Conservation (phyloP, 768 basidiomycete species). For the Pulveroboletus sp. region DNA sequence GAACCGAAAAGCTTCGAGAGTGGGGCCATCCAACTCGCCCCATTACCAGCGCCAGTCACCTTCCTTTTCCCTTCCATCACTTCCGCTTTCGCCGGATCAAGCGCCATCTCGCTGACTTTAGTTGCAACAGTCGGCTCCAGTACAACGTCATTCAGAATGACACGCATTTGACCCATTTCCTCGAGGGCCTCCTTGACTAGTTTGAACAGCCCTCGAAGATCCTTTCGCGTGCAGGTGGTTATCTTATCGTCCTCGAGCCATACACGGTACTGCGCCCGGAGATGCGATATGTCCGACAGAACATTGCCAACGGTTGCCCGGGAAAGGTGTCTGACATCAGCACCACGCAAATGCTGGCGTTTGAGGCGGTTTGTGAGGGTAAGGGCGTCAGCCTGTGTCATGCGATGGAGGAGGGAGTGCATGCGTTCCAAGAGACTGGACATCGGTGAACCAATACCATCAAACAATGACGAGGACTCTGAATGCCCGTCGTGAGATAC, state of each 20-base stretch:
- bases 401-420: slow-evolving; percentile 53
- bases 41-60: slow-evolving; percentile 30
- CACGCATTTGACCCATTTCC: slow-evolving; percentile 78
- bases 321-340: slow-evolving; percentile 84
- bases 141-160: slow-evolving; percentile 82
- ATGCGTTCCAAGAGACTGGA: slow-evolving; percentile 61
- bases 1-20: slow-evolving; percentile 74
- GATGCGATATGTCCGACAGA: slow-evolving; percentile 57
- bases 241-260: slow-evolving; percentile 72
- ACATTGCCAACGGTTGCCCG: slow-evolving; percentile 74
- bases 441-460: slow-evolving; percentile 47
- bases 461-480: slow-evolving; percentile 67
- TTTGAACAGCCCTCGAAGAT: slow-evolving; percentile 78
- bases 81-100: slow-evolving; percentile 54
- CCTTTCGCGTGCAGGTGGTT: slow-evolving; percentile 66
- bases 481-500: slow-evolving; percentile 59
- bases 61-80: slow-evolving; percentile 32
- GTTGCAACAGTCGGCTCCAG: slow-evolving; percentile 78
- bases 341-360: slow-evolving; percentile 80
- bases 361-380: slow-evolving; percentile 87
- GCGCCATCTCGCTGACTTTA: slow-evolving; percentile 64
- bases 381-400: slow-evolving; percentile 74
- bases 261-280: slow-evolving; percentile 71
- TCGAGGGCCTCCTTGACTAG: slow-evolving; percentile 79
- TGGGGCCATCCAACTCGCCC: slow-evolving; percentile 76